These are phyloP conservation scores for Daldinia sp. DNA, from an alignment of 2,329 filamentous ascomycete species.

Conservation along the genomic window DNA sequence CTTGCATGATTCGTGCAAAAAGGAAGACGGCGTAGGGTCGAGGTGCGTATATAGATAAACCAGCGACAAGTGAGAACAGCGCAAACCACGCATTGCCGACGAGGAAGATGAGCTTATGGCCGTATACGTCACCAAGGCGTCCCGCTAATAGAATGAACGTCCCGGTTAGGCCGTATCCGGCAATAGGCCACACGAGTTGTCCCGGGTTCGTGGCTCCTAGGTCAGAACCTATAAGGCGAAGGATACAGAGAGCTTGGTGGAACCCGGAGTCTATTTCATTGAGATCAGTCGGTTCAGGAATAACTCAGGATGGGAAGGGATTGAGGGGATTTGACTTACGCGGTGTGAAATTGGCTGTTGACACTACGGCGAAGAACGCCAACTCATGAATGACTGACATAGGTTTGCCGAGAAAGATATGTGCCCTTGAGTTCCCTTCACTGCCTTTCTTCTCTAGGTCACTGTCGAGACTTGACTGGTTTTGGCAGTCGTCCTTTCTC, in stretches of 20 bases:
- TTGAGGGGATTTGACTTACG: constrained; percentile 39
- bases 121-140: constrained; percentile 62
- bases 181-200: constrained; percentile 60
- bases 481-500: constrained; percentile 29
- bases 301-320: not conserved
- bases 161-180: constrained; percentile 62
- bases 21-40: constrained; percentile 51
- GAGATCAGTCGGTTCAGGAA: constrained; percentile 23
- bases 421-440: constrained; percentile 39
- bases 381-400: constrained; percentile 48
- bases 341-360: constrained; percentile 51
- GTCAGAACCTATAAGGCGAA: constrained; percentile 59
- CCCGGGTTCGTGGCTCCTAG: constrained; percentile 57
- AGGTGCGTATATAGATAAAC: constrained; percentile 55
- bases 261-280: constrained; percentile 46
- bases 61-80: constrained; percentile 60
- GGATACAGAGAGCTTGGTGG: constrained; percentile 49
- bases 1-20: constrained; percentile 61
- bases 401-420: constrained; percentile 47
- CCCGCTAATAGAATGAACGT: constrained; percentile 64
- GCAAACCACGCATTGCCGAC: constrained; percentile 63
- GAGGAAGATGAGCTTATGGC: constrained; percentile 62
- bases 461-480: constrained; percentile 39
- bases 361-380: constrained; percentile 47
- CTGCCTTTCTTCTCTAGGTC: constrained; percentile 44